These are phyloP conservation scores for Leishmania gerbilli DNA, from an alignment of 208 protist genomes.

Conservation along the genomic window DNA sequence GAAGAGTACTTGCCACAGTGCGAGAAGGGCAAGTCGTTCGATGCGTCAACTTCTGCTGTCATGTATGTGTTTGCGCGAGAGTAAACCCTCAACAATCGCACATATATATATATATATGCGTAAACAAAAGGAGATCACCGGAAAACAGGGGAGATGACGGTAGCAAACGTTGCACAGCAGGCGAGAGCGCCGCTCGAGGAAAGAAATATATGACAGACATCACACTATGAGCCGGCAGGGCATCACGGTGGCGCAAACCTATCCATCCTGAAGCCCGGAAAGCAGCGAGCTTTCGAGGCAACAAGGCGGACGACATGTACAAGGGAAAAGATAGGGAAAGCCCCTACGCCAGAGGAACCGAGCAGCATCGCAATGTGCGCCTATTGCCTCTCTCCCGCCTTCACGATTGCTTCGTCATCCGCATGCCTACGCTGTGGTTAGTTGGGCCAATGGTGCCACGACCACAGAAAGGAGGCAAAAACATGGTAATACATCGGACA, in stretches of 20 bases:
- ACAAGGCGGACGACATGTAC: no score
- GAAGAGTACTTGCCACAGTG: neutral
- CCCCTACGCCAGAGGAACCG: no score
- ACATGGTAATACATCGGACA: neutral
- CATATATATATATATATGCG: no score
- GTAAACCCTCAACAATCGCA: neutral
- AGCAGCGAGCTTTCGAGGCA: no score
- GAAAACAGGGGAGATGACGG: neutral
- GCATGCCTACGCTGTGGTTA: no score
- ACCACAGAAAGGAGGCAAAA: no score
- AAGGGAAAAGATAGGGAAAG: neutral
- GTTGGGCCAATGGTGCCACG: neutral
- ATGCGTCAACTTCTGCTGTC: neutral
- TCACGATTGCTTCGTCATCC: neutral
- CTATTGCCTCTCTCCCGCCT: neutral
- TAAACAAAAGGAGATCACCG: neutral
- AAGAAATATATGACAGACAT: neutral
- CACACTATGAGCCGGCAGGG: neutral
- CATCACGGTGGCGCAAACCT: no score
- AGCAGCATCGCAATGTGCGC: neutral
- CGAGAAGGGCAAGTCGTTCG: no score
- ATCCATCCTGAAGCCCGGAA: neutral
- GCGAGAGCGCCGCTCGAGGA: neutral
- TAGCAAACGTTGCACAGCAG: neutral
- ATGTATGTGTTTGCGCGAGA: neutral